Evolutionary conservation across 2,329 filamentous ascomycete species (phyloP), one percentile per base, ranked within the genome.

Genomic region (Colletotrichum karsti): DNA sequence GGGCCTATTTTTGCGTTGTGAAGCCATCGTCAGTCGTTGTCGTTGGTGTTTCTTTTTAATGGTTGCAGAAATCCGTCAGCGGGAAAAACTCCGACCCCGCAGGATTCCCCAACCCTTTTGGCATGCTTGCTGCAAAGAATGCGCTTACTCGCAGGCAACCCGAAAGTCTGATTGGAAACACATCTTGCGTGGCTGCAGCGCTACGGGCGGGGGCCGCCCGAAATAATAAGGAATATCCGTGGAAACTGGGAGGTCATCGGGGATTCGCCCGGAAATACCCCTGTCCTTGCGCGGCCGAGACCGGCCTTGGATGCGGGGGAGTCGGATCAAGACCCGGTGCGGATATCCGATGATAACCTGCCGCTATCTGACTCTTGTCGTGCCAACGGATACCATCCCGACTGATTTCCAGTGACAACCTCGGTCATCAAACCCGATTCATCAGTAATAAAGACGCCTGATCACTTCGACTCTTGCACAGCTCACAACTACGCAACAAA

Each of bases 271-370:
- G 64, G 64, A 64, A 58, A 67, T 64, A 67, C 60, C 64, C 64
- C 60, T 67, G 64, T 59, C 60, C 53, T 24, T 67, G 64, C 53
- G 37, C 60, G 60, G 53, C 64, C 64, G 64, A 63, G 63, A 63
- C 63, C 64, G 64, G 64, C 64, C 53, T 59, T n/a, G 35, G n/a
- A 64, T 44, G 64, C 60, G 64, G 64, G 63, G 64, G 60, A 64
- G 63, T 59, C 60, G 64, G 64, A 56, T 64, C 60, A 37, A 24
- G 60, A 54, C 35, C 60, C 64, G 64, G 64, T 53, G 60, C 60
- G 60, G 64, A 67, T 67, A 67, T 67, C 64, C 60, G 60, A 67
- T 57, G 39, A 53, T 46, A 44, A 57, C 54, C 59, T 44, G 33
- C 57, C 30, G 59, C 28, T 53, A 63, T 63, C 59, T 53, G 50